phyloP scores from a whole-genome alignment of 2,329 filamentous ascomycete genomes.

The Penicillium sp. region DNA sequence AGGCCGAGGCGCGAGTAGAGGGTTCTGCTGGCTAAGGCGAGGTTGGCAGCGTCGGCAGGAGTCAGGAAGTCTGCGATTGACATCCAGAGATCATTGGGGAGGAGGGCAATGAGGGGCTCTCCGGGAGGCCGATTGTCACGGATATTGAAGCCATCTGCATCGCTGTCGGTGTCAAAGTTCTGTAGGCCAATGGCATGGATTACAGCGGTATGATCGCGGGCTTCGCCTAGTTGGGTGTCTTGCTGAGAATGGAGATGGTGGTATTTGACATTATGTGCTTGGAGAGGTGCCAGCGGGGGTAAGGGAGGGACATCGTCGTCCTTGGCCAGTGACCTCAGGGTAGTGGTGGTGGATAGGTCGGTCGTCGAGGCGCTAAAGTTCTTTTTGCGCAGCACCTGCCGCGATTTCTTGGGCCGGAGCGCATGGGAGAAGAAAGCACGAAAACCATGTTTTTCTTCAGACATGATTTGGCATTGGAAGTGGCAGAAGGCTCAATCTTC shows the following conservation, averaged over 20 bases:
- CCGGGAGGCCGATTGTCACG: conserved; percentile 36
- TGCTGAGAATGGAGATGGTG: conserved; percentile 31
- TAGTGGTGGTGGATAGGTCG: conserved; percentile 31
- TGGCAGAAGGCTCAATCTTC: background rate
- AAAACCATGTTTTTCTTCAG: conserved; percentile 36
- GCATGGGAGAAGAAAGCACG: conserved; percentile 36
- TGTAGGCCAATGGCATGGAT: conserved; percentile 41
- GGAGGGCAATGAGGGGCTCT: conserved; percentile 51
- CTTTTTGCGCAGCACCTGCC: conserved; percentile 42
- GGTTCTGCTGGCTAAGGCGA: conserved; percentile 56
- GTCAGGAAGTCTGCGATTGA: conserved; percentile 48
- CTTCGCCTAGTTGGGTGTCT: conserved; percentile 44
- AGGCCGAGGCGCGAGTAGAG: conserved; percentile 51
- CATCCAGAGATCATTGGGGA: conserved; percentile 54
- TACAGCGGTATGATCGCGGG: conserved; percentile 42
- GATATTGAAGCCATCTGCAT: conserved; percentile 16
- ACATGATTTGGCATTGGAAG: conserved; percentile 33
- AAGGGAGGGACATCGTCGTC: conserved; percentile 34
- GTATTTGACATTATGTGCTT: conserved; percentile 42
- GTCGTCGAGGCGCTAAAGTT: conserved; percentile 34
- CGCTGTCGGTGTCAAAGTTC: conserved; percentile 33
- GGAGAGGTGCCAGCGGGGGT: conserved; percentile 39
- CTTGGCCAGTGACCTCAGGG: conserved; percentile 6
- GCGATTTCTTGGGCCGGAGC: conserved; percentile 42
- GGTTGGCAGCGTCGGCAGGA: conserved; percentile 54